These are phyloP conservation scores for Coniella lustricola DNA, from an alignment of 2,329 filamentous ascomycete species.

Conservation along the genomic window DNA sequence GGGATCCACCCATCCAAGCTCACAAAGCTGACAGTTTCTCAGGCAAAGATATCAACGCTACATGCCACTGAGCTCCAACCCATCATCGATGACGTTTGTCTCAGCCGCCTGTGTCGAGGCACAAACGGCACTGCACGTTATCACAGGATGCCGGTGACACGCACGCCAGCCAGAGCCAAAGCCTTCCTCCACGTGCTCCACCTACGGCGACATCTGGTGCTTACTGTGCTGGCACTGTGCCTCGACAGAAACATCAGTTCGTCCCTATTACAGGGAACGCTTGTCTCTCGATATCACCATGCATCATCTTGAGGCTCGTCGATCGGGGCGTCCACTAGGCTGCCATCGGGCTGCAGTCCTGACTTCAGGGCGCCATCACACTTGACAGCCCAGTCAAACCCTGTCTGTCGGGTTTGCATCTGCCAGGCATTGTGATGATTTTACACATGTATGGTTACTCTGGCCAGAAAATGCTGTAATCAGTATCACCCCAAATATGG, in stretches of 20 bases:
- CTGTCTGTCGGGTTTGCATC: neutral
- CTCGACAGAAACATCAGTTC: neutral
- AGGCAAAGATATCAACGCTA: too few relatives aligned
- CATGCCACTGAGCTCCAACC: too few relatives aligned
- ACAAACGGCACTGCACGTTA: too few relatives aligned
- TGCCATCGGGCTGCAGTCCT: too few relatives aligned
- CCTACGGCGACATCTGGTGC: conserved; percentile 5
- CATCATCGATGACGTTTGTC: too few relatives aligned
- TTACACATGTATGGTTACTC: neutral
- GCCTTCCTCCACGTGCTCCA: conserved; percentile 9
- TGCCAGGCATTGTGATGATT: conserved; percentile 11
- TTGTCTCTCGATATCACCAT: conserved; percentile 7
- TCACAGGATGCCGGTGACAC: too few relatives aligned
- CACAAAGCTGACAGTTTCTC: too few relatives aligned
- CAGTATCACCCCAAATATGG: conserved; percentile 11
- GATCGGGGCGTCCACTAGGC: too few relatives aligned
- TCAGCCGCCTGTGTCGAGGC: too few relatives aligned
- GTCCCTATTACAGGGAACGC: conserved; percentile 1
- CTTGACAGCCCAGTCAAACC: neutral
- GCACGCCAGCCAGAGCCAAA: conserved; percentile 3
- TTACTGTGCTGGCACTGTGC: conserved; percentile 17
- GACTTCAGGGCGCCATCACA: too few relatives aligned
- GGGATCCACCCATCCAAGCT: too few relatives aligned
- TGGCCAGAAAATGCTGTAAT: neutral
- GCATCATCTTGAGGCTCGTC: neutral